Evolutionary conservation across 768 basidiomycete species (phyloP), one percentile per base, ranked within the genome.

Genomic region (Pleurotus sapidus): DNA sequence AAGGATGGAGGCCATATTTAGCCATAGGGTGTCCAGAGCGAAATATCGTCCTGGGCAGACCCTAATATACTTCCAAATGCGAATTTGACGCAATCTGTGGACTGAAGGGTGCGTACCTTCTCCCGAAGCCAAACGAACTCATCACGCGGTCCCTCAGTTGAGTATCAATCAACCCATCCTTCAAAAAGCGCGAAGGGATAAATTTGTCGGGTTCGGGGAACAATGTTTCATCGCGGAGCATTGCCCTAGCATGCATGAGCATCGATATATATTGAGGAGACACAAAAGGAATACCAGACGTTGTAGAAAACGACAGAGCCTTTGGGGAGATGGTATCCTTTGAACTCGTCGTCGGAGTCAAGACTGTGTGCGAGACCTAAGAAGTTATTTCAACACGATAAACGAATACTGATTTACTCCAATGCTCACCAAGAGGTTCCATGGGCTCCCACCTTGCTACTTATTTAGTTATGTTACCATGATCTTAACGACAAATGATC

Each of bases 141-240:
- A 71, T 57, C 7, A 70, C 62, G n/a, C 81, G 73, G 51, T 80
- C 75, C 2, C 34, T 45, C 20, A 76, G 70, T 3, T 69, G 64
- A 14, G 65, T 64, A 53, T 72, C 60, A 5, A 75, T 64, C 25
- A 73, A 70, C 12, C 76, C 77, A 56, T 78, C 71, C 14, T 71
- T 62, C 20, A 81, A 66, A 67, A 75, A 82, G 5, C 82, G 75
- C 27, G 74, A 77, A 9, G 82, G 82, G 7, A 68, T 71, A 61
- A 77, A 84, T 15, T 57, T 59, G 24, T 60, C 39, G 27, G 75
- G 72, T n/a, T 74, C 62, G 5, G 73, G 71, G 53, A 72, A 74
- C 24, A 63, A 61, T n/a, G 66, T 62, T 45, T 72, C 68, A 60
- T 74, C 62, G 42, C 69, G 68, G 6, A 68, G 63, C 61, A 76